Percentiles rank a stretch among this genome's conserved stretches.
phyloP scores from a whole-genome alignment of 1,284 basidiomycete genomes.

The Pyrrhoderma noxium region DNA sequence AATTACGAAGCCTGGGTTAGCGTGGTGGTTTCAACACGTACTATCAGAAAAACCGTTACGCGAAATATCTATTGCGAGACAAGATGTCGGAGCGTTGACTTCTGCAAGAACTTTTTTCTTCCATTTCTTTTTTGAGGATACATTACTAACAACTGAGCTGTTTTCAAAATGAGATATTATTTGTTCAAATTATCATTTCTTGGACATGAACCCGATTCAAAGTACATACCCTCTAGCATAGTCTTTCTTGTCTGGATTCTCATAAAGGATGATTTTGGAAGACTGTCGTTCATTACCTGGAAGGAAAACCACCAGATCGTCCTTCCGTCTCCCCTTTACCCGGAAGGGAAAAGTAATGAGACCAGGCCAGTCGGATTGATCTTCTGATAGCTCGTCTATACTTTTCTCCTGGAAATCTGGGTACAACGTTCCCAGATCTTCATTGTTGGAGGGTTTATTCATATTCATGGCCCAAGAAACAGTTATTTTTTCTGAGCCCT shows the following conservation, averaged over 20 bases:
- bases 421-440: conserved; percentile 1
- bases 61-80: conserved; percentile 9
- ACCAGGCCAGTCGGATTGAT: neutral
- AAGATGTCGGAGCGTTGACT: conserved; percentile 8
- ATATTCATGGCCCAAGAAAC: neutral
- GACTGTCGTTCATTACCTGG: neutral
- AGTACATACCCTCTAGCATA: conserved; percentile 9
- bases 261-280: conserved; percentile 6
- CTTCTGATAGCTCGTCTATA: conserved; percentile 10
- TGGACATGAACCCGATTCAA: neutral
- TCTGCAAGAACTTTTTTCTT: conserved; percentile 4
- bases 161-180: too few relatives aligned
- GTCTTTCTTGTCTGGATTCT: conserved; percentile 14
- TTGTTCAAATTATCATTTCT: too few relatives aligned
- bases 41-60: conserved; percentile 15
- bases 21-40: conserved; percentile 2
- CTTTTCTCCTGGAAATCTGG: conserved; percentile 14
- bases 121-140: neutral
- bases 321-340: conserved; percentile 14
- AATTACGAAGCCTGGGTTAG: neutral
- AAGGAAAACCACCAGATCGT: conserved; percentile 6
- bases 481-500: too few relatives aligned
- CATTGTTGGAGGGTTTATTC: neutral
- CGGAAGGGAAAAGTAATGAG: conserved; percentile 6
- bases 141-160: too few relatives aligned